Evolutionary conservation across 2,329 filamentous ascomycete species (phyloP).

Genomic region (Ascochyta clinopodiicola): DNA sequence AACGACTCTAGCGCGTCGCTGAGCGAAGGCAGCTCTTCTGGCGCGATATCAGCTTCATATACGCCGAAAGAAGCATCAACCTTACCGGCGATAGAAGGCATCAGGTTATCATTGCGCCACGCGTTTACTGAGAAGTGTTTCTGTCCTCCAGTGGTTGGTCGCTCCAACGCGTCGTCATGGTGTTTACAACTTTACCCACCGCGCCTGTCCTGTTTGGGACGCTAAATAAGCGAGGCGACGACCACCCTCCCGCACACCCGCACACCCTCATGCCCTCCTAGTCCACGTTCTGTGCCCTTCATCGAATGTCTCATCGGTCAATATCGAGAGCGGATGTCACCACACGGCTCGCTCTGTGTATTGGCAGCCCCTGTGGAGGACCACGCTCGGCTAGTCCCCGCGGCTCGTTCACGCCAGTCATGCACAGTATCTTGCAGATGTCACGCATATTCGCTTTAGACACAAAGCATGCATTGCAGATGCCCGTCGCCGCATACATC

Average conservation of each 20-base stretch:
- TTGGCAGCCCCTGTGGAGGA: constrained; percentile 16
- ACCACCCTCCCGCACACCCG: constrained; percentile 9
- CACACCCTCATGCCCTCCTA: neutral
- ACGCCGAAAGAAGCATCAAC: constrained; percentile 13
- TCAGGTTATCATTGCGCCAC: constrained; percentile 32
- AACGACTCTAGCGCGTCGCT: constrained; percentile 46
- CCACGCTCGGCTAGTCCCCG: constrained; percentile 26
- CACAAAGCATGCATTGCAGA: constrained; percentile 43
- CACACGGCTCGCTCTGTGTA: constrained; percentile 4
- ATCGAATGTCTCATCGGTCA: constrained; percentile 14
- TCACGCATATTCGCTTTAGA: constrained; percentile 45
- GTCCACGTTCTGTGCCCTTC: constrained; percentile 25
- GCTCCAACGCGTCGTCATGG: constrained; percentile 32
- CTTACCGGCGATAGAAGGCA: constrained; percentile 43
- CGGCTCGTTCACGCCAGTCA: constrained; percentile 32
- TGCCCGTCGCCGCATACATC: constrained; percentile 29
- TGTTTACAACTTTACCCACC: constrained; percentile 31
- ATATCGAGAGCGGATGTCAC: constrained; percentile 15
- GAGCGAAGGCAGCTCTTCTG: constrained; percentile 40
- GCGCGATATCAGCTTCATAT: constrained; percentile 31
- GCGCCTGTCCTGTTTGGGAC: constrained; percentile 32
- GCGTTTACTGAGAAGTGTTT: constrained; percentile 24
- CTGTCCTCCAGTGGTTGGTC: constrained; percentile 11
- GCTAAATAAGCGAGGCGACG: constrained; percentile 32
- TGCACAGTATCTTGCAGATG: constrained; percentile 47